These are phyloP conservation scores for Hypoxylon sp. DNA, from an alignment of 2,329 filamentous ascomycete species.

Conservation along the genomic window DNA sequence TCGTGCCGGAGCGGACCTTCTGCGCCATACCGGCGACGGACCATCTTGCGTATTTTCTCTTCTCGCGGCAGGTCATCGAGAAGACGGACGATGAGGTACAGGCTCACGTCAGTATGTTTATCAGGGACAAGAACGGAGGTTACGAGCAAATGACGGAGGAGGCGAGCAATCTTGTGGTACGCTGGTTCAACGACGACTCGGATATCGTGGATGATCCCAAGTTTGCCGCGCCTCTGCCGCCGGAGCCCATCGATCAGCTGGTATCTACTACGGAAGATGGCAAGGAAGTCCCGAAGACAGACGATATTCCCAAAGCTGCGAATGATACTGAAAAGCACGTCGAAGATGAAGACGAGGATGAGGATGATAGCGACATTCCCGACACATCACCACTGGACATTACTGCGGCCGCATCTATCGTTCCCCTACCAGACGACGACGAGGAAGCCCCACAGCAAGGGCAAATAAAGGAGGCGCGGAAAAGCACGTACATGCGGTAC, in stretches of 20 bases:
- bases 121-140: conserved; percentile 68
- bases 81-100: conserved; percentile 76
- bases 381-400: conserved; percentile 64
- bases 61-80: conserved; percentile 70
- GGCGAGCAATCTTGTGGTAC: conserved; percentile 66
- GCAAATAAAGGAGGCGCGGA: conserved; percentile 52
- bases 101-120: conserved; percentile 77
- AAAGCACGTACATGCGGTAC: conserved; percentile 61
- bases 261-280: conserved; percentile 51
- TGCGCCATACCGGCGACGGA: conserved; percentile 74
- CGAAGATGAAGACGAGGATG: conserved; percentile 30
- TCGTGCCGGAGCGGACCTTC: conserved; percentile 78
- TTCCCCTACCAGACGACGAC: conserved; percentile 60
- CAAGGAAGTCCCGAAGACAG: conserved; percentile 48
- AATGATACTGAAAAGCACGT: conserved; percentile 11
- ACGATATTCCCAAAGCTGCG: conserved; percentile 42
- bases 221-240: conserved; percentile 57
- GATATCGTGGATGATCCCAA: conserved; percentile 60
- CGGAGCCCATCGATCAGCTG: conserved; percentile 53
- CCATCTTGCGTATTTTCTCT: conserved; percentile 56
- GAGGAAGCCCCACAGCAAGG: conserved; percentile 49
- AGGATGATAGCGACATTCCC: conserved; percentile 46
- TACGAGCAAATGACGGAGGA: conserved; percentile 73
- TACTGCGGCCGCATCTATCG: conserved; percentile 63
- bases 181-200: conserved; percentile 66